These are phyloP conservation scores for Pleochaeta shiraiana DNA, from an alignment of 2,329 filamentous ascomycete species.

Conservation along the genomic window DNA sequence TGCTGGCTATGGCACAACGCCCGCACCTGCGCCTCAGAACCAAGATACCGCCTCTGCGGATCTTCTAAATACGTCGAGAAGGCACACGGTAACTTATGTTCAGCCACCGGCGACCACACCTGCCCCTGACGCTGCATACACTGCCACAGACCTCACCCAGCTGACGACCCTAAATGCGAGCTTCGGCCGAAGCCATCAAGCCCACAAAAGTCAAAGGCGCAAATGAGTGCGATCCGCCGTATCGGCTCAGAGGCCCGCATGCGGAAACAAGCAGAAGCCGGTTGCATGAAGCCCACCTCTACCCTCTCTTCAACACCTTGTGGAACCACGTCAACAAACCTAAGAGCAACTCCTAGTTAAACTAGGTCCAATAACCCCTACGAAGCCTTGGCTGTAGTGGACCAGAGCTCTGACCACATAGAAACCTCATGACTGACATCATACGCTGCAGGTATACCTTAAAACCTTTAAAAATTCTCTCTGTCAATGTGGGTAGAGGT, in stretches of 20 bases:
- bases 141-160: neutral
- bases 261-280: neutral
- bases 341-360: neutral
- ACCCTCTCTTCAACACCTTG: neutral
- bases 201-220: neutral
- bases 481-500: neutral
- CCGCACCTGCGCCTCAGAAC: slow-evolving; percentile 1
- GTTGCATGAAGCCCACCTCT: no score
- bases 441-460: neutral
- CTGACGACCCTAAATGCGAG: neutral
- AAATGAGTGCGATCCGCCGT: neutral
- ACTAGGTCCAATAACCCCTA: neutral
- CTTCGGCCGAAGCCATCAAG: neutral
- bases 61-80: neutral
- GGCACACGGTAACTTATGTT: neutral
- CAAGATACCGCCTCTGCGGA: neutral
- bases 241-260: neutral
- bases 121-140: neutral
- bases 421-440: neutral
- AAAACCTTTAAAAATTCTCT: neutral
- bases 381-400: neutral
- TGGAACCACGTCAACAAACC: neutral
- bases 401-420: neutral
- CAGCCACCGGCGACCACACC: neutral
- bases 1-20: neutral